Percentiles rank a stretch among this genome's conserved stretches.
Evolutionary conservation across 2,329 filamentous ascomycete species (phyloP).

Genomic region (Trichoderma atroviride): DNA sequence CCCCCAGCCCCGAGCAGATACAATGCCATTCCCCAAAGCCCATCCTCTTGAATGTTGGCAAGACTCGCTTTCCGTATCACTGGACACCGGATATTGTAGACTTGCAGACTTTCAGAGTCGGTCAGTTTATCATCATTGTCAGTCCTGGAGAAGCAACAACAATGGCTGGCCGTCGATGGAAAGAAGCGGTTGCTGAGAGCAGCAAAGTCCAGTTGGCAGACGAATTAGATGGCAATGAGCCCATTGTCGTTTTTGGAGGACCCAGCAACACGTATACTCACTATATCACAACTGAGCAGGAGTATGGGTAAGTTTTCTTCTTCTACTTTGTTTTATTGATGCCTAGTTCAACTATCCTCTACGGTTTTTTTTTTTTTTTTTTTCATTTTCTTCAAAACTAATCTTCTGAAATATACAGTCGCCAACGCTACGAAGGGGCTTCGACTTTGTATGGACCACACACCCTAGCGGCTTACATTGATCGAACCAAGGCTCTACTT

Average conservation of each 20-base stretch:
- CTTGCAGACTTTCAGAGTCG: conserved; percentile 79
- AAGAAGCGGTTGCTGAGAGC: conserved; percentile 63
- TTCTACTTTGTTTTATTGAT: no score
- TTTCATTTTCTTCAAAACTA: conserved; percentile 28
- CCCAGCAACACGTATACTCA: conserved; percentile 88
- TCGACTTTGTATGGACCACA: conserved; percentile 85
- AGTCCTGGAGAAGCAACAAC: conserved; percentile 86
- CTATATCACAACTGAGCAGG: conserved; percentile 73
- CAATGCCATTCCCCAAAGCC: conserved; percentile 81
- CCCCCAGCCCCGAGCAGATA: conserved; percentile 68
- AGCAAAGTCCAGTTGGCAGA: conserved; percentile 48
- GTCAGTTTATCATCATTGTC: conserved; percentile 83
- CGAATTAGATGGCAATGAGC: conserved; percentile 48
- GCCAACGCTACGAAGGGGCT: conserved; percentile 89
- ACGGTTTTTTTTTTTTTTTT: background rate
- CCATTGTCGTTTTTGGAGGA: conserved; percentile 77
- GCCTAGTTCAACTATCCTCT: no score
- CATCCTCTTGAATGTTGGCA: conserved; percentile 83
- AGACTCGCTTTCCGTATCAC: conserved; percentile 71
- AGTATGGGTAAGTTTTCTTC: conserved; percentile 46
- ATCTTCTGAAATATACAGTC: conserved; percentile 40
- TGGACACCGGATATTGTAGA: conserved; percentile 92
- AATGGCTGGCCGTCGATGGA: conserved; percentile 89
- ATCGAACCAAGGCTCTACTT: conserved; percentile 71
- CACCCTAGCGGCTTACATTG: conserved; percentile 84